Conservation (phyloP, 805 yeast species). For the Deakozyma indianensis region DNA sequence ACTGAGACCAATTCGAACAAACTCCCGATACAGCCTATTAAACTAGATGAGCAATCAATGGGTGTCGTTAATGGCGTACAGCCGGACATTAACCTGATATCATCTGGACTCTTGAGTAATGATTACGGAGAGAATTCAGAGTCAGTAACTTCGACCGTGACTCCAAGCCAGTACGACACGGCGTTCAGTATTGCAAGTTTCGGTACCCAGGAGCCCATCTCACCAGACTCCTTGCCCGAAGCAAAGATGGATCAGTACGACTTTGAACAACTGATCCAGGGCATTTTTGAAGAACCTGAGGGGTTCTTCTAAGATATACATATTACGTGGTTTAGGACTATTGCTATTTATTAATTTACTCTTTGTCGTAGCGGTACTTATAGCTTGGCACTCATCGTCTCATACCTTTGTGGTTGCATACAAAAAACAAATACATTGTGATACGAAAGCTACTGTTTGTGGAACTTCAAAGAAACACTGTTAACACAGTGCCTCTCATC, state of each 20-base stretch:
- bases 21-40: not conserved
- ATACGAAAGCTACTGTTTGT: conserved; percentile 2
- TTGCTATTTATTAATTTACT: too few species aligned
- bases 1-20: not conserved
- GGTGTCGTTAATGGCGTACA: not conserved
- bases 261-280: not conserved
- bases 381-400: too few species aligned
- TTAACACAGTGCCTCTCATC: conserved; percentile 94
- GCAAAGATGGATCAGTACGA: not conserved
- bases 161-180: not conserved
- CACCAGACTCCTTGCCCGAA: not conserved
- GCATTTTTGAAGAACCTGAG: not conserved
- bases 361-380: too few species aligned
- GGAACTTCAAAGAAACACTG: conserved; percentile 63
- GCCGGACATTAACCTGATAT: not conserved
- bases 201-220: not conserved
- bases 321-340: not conserved
- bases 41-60: not conserved
- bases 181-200: not conserved
- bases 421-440: not conserved
- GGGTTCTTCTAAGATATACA: not conserved
- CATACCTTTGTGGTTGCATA: too few species aligned
- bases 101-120: not conserved
- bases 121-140: not conserved
- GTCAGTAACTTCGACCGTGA: not conserved